These are phyloP conservation scores for Ceratocystis diversiconidia DNA, from an alignment of 2,329 filamentous ascomycete genomes.

Conservation along the genomic window DNA sequence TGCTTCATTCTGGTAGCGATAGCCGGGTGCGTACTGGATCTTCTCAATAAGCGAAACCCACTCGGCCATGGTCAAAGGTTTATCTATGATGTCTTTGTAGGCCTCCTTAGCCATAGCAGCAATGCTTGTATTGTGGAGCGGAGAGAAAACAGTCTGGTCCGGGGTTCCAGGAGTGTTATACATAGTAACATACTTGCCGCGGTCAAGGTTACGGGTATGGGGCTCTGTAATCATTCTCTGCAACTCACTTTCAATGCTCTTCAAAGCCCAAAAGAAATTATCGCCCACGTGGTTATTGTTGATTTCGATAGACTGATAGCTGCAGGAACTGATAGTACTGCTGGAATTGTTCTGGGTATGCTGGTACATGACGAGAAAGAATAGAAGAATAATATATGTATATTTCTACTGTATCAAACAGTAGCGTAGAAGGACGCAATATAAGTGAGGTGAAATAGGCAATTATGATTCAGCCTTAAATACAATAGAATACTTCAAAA, in stretches of 20 bases:
- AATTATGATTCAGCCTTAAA: background rate
- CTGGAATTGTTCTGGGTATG: background rate
- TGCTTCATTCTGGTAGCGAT: slow-evolving; percentile 8
- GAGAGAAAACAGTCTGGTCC: background rate
- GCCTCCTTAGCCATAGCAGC: background rate
- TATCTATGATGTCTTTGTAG: slow-evolving; percentile 9
- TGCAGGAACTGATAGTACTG: background rate
- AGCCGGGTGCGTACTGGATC: slow-evolving; percentile 10
- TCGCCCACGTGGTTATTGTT: background rate
- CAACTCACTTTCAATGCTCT: background rate
- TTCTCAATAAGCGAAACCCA: slow-evolving; percentile 4
- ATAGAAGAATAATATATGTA: background rate
- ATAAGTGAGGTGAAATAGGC: background rate
- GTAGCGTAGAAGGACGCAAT: background rate
- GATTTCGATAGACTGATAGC: background rate
- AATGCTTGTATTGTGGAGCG: background rate
- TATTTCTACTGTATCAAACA: slow-evolving; percentile 5
- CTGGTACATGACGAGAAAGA: background rate
- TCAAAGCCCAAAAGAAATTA: background rate
- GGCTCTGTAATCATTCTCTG: background rate
- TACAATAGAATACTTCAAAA: background rate
- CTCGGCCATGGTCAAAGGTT: slow-evolving; percentile 1
- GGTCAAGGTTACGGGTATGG: background rate
- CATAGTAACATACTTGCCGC: background rate
- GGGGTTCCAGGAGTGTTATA: background rate